Evolutionary conservation across 805 yeast genomes (phyloP).

Genomic region (Candida vartiovaarae): DNA sequence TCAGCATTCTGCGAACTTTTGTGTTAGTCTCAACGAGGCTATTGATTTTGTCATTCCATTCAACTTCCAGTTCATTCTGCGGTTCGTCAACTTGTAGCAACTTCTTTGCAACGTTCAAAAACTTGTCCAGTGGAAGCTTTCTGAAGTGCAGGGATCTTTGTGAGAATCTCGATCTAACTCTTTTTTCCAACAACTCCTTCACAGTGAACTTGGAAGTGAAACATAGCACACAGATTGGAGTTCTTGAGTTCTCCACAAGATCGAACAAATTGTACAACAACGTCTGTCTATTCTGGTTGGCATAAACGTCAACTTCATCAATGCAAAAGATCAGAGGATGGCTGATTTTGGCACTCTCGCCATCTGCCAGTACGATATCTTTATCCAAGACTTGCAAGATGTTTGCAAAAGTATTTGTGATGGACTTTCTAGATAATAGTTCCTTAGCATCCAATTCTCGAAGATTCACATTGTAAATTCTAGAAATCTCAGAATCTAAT

Average conservation of each 20-base stretch:
- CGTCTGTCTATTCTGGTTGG: constrained; percentile 69
- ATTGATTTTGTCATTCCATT: constrained; percentile 40
- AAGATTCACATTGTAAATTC: constrained; percentile 24
- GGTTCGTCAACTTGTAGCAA: constrained; percentile 28
- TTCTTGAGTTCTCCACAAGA: constrained; percentile 60
- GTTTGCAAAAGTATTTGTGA: constrained; percentile 54
- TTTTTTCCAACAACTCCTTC: constrained; percentile 77
- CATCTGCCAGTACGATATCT: constrained; percentile 11
- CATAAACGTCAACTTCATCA: constrained; percentile 81
- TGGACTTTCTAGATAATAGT: constrained; percentile 43
- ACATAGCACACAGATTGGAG: constrained; percentile 80
- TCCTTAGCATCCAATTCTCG: constrained; percentile 19
- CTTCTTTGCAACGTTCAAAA: constrained; percentile 39
- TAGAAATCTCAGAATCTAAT: constrained; percentile 44
- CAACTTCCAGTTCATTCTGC: constrained; percentile 22
- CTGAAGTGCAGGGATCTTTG: constrained; percentile 64
- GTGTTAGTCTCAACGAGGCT: constrained; percentile 24
- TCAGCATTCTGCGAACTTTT: constrained; percentile 30
- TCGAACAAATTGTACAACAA: constrained; percentile 84
- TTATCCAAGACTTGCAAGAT: constrained; percentile 48
- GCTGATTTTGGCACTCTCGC: constrained; percentile 10
- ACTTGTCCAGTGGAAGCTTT: constrained; percentile 39
- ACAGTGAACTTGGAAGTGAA: constrained; percentile 67
- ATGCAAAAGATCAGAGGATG: constrained; percentile 65
- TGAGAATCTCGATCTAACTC: constrained; percentile 85